Percentiles rank a stretch among this genome's conserved stretches.
Conservation (phyloP, 2,329 filamentous ascomycete genomes). For the Penicillium expansum region DNA sequence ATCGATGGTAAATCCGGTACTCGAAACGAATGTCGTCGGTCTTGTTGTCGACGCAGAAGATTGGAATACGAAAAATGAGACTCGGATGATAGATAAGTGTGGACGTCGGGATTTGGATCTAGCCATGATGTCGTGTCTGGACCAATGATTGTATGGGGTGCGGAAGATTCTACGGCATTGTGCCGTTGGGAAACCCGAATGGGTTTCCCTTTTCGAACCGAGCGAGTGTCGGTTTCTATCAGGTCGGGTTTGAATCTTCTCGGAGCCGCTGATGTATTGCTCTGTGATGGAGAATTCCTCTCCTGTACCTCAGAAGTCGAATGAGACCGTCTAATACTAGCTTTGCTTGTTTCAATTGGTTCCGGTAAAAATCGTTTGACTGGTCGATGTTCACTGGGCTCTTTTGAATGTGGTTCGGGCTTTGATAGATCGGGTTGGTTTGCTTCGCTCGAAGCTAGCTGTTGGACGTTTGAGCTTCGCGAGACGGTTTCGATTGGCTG, state of each 20-base stretch:
- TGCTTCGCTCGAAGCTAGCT: conserved; percentile 12
- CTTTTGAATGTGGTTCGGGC: background rate
- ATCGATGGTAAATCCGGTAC: conserved; percentile 62
- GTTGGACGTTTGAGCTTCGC: conserved; percentile 34
- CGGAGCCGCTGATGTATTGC: conserved; percentile 2
- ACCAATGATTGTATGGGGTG: background rate
- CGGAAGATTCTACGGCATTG: conserved; percentile 7
- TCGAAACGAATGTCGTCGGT: conserved; percentile 55
- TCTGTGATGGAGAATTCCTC: conserved; percentile 8
- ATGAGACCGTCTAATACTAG: conserved; percentile 41
- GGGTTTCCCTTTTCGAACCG: conserved; percentile 28
- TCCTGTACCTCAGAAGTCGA: conserved; percentile 33
- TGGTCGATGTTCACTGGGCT: background rate
- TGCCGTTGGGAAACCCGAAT: conserved; percentile 39
- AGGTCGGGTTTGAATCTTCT: conserved; percentile 34
- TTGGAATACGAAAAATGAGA: conserved; percentile 47
- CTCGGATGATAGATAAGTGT: conserved; percentile 53
- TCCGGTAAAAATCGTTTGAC: conserved; percentile 29
- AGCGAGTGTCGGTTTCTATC: conserved; percentile 34
- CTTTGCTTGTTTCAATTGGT: conserved; percentile 68
- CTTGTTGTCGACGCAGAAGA: conserved; percentile 39
- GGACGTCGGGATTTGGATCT: conserved; percentile 44
- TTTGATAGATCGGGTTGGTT: background rate
- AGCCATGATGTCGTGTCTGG: conserved; percentile 13
- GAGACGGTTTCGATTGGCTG: conserved; percentile 46